Percentiles rank a stretch among this genome's conserved stretches.
These are phyloP conservation scores for Calycina herbarum DNA, from an alignment of 2,329 filamentous ascomycete genomes.

Conservation along the genomic window DNA sequence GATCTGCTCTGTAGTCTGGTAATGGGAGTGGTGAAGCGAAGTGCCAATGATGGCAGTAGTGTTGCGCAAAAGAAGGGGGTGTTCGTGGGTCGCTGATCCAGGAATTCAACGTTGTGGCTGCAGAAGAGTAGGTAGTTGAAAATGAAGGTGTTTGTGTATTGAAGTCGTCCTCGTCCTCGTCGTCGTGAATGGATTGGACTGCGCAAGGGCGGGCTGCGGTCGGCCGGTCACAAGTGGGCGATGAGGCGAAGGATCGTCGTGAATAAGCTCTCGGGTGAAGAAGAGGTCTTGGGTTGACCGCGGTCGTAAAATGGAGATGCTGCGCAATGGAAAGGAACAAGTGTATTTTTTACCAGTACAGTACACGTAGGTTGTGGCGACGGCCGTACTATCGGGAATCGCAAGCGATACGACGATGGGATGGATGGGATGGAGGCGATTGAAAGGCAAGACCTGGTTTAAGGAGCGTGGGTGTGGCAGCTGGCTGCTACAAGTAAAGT, in stretches of 20 bases:
- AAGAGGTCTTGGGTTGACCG: background rate
- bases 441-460: background rate
- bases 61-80: background rate
- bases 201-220: constrained; percentile 3
- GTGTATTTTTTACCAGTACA: background rate
- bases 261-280: constrained; percentile 8
- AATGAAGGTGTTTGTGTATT: background rate
- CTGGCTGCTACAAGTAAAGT: background rate
- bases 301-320: background rate
- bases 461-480: constrained; percentile 5
- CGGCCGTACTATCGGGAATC: constrained; percentile 4
- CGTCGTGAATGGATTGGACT: background rate
- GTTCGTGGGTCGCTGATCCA: background rate
- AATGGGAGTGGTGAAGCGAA: background rate
- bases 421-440: background rate
- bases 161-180: background rate
- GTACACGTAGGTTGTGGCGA: background rate
- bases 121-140: background rate
- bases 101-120: constrained; percentile 5
- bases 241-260: constrained; percentile 7
- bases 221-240: background rate
- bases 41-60: background rate
- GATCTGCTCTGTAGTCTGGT: background rate
- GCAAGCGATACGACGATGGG: background rate
- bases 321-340: constrained; percentile 2